Evolutionary conservation across 352 stramenopile species (phyloP), one percentile per base, ranked within the genome.

Genomic region (Phytophthora europaea): DNA sequence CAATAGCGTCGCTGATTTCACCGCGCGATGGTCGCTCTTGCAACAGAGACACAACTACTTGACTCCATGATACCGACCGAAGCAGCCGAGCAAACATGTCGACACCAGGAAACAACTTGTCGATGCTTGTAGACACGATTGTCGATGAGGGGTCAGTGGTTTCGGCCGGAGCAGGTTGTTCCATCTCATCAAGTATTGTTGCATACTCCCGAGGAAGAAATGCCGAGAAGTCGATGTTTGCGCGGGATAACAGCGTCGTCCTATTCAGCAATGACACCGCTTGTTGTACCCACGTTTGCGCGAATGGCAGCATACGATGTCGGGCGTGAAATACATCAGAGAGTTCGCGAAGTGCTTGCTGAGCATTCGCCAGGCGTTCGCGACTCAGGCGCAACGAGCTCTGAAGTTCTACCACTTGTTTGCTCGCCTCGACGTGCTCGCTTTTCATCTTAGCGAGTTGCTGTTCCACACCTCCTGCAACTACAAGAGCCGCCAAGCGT

Each of bases 1-100:
- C 65, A 61, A 97, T 88, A 10, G 85, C 84, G 12, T 79, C 67
- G 28, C 76, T 86, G 15, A 97, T 63, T 0, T 79, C 82, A 47
- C 85, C 70, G 45, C 90, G 85, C 43, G 88, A 93, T 18, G 90
- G 90, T 0, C 87, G 81, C 65, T 95, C 86, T 59, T 96, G 89
- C 15, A 97, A 78, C 47, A 94, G 63, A 34, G 87, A 84, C 18
- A 92, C 85, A 4, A 92, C 87, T 7, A 92, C 80, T 63, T 95
- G 70, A 38, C 76, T 91, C 90, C 90, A 97, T 6, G 87, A 81
- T 6, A 93, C 87, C 18, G 81, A 56, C 31, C 85, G 86, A 52
- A 97, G 61, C 51, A 95, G 69, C 3, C 88, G 88, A 23, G 83
- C 76, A 43, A 92, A 92, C 43, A 83, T 75, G 13, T 80, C 79